Percentiles rank a stretch among this genome's conserved stretches.
phyloP scores from a whole-genome alignment of 2,329 filamentous ascomycete species.

The Sporothrix schenckii region DNA sequence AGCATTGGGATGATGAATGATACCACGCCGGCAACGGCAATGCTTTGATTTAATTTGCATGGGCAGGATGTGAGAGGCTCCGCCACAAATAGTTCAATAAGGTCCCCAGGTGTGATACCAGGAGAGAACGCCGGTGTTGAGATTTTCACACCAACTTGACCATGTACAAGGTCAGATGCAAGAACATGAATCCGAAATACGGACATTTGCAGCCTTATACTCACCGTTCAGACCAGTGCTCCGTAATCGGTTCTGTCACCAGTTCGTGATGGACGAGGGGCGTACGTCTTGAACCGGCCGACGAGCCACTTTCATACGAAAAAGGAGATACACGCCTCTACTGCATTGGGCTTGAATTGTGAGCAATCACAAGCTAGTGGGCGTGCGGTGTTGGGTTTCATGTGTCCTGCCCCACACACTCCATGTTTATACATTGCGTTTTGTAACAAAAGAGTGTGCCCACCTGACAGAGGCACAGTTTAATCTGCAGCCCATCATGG shows the following conservation, averaged over 20 bases:
- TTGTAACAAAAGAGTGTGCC: not conserved
- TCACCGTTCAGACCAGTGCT: not conserved
- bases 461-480: not conserved
- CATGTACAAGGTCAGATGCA: too few relatives aligned
- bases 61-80: too few relatives aligned
- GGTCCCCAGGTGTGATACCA: too few relatives aligned
- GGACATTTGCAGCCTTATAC: not conserved
- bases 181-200: not conserved
- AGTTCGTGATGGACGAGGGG: not conserved
- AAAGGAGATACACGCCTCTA: not conserved
- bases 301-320: not conserved
- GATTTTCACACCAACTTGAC: too few relatives aligned
- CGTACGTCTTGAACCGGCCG: not conserved
- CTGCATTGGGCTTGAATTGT: not conserved
- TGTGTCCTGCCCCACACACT: not conserved
- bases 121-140: too few relatives aligned
- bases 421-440: too few relatives aligned
- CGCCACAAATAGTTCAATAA: too few relatives aligned
- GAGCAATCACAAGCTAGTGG: not conserved
- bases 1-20: constrained; percentile 19
- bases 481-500: not conserved
- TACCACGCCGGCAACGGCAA: constrained; percentile 26
- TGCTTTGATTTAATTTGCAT: not conserved
- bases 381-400: not conserved
- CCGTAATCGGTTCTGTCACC: not conserved